phyloP scores from a whole-genome alignment of 352 stramenopile genomes.

The Aphanomyces invadans region DNA sequence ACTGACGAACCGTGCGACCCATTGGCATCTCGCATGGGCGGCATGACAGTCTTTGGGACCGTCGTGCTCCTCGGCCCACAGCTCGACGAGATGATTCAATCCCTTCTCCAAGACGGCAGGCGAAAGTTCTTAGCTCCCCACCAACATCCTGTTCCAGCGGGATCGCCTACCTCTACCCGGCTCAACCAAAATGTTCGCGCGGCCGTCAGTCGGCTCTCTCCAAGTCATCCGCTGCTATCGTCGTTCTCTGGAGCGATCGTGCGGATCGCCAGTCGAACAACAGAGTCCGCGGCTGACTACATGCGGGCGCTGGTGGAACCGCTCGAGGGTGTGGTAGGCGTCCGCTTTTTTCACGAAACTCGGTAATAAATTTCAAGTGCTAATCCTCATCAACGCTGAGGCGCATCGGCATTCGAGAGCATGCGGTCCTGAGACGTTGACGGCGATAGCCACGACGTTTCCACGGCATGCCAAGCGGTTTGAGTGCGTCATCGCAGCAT shows the following conservation, averaged over 20 bases:
- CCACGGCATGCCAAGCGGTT: no score
- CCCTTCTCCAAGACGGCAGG: conserved; percentile 52
- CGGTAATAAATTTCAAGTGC: conserved; percentile 49
- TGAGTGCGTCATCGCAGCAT: no score
- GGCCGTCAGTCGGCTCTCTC: conserved; percentile 60
- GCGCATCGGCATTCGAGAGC: no score
- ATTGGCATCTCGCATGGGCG: conserved; percentile 64
- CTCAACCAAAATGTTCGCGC: conserved; percentile 42
- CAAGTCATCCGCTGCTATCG: conserved; percentile 20
- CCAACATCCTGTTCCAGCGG: conserved; percentile 63
- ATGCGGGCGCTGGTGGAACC: conserved; percentile 51
- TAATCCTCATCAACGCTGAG: no score
- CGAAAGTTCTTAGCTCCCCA: conserved; percentile 68
- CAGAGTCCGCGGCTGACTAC: conserved; percentile 52
- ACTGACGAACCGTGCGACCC: conserved; percentile 59
- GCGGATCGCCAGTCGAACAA: conserved; percentile 56
- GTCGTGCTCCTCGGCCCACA: conserved; percentile 55
- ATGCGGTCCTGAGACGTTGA: no score
- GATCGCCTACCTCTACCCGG: conserved; percentile 41
- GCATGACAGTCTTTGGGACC: conserved; percentile 61
- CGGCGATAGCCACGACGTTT: no score
- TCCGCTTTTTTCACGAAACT: conserved; percentile 67
- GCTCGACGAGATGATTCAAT: conserved; percentile 42
- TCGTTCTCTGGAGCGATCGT: conserved; percentile 44
- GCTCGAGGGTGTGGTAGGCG: conserved; percentile 47